Conservation (phyloP, 768 basidiomycete species). For the Lentinula sp. region DNA sequence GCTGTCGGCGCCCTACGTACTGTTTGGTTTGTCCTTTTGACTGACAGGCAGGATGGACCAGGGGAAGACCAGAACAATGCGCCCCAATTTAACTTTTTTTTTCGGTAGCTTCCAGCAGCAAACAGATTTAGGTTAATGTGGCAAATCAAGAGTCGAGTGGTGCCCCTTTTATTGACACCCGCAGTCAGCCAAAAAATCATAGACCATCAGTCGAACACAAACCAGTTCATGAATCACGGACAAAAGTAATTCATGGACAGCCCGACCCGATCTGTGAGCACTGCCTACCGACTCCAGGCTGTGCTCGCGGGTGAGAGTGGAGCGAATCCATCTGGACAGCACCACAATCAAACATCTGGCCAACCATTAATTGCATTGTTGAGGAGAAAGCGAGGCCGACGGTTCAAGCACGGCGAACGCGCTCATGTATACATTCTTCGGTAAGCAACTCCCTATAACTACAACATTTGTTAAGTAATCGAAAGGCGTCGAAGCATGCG, state of each 20-base stretch:
- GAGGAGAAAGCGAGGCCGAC: neutral
- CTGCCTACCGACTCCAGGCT: neutral
- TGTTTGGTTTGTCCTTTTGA: neutral
- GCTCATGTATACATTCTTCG: neutral
- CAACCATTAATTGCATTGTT: neutral
- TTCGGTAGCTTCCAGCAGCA: neutral
- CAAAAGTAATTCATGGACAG: neutral
- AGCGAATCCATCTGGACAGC: neutral
- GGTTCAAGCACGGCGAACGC: neutral
- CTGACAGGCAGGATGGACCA: neutral
- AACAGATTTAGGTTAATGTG: neutral
- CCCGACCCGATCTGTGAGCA: neutral
- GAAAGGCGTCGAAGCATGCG: neutral
- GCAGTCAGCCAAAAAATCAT: neutral
- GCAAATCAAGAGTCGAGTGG: neutral
- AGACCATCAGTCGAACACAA: neutral
- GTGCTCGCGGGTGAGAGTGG: neutral
- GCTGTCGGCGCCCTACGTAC: neutral
- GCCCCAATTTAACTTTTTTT: neutral
- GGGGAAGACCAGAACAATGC: neutral
- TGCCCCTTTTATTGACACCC: conserved; percentile 1
- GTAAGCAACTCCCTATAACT: conserved; percentile 1
- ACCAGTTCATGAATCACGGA: conserved; percentile 2
- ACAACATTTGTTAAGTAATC: neutral
- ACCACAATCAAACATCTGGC: neutral